Evolutionary conservation across 2,329 filamentous ascomycete species (phyloP).

Genomic region (Shiraia bambusicola): DNA sequence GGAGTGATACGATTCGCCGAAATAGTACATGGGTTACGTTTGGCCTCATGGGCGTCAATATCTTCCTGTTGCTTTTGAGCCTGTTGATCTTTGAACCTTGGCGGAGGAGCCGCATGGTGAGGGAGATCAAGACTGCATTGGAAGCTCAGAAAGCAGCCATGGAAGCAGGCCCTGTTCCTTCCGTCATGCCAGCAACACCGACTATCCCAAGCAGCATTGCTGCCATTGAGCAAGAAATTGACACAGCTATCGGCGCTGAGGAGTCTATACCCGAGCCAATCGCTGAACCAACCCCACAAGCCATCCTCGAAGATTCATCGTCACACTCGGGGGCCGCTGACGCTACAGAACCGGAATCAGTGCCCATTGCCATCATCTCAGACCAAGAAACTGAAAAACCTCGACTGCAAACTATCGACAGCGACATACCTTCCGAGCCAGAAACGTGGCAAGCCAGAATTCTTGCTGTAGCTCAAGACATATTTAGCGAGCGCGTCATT

Average conservation of each 20-base stretch:
- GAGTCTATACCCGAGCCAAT: conserved; percentile 2
- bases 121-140: conserved; percentile 59
- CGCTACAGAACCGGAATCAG: conserved; percentile 3
- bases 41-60: conserved; percentile 96
- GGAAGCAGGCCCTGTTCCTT: conserved; percentile 11
- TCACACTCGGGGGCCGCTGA: conserved; percentile 7
- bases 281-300: conserved; percentile 10
- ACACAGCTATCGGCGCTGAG: conserved; percentile 19
- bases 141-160: conserved; percentile 34
- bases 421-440: conserved; percentile 14
- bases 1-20: conserved; percentile 94
- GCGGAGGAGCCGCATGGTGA: conserved; percentile 77
- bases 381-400: conserved; percentile 9
- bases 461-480: conserved; percentile 29
- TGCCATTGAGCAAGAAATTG: conserved; percentile 24
- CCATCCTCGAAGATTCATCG: conserved; percentile 2
- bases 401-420: conserved; percentile 17
- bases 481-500: conserved; percentile 49
- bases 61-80: conserved; percentile 81
- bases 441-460: conserved; percentile 27
- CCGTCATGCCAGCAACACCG: conserved; percentile 4
- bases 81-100: conserved; percentile 93
- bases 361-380: conserved; percentile 6
- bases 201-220: conserved; percentile 3
- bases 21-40: conserved; percentile 99